Evolutionary conservation across 305 asterid genomes (phyloP).

Genomic region (Rubia balearica): DNA sequence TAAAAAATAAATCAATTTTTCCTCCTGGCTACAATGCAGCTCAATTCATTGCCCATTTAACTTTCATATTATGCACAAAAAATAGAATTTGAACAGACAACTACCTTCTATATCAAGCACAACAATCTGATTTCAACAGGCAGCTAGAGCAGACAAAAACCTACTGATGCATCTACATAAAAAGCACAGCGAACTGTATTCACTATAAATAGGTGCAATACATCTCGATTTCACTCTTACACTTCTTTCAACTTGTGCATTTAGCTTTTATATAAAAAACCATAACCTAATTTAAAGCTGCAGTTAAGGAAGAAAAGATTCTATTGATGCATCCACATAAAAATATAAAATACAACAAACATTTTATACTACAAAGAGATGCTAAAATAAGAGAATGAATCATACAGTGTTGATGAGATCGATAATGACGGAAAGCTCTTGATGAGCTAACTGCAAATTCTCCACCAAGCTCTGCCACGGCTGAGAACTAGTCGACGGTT

Average conservation of each 20-base stretch:
- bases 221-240: not conserved
- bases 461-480: conserved; percentile 87
- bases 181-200: not conserved
- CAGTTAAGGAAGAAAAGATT: not conserved
- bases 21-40: no score
- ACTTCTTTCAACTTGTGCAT: not conserved
- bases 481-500: conserved; percentile 25
- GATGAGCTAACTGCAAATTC: conserved; percentile 84
- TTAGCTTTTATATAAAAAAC: not conserved
- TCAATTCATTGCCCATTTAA: not conserved
- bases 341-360: not conserved
- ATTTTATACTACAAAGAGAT: not conserved
- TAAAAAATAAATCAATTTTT: no score
- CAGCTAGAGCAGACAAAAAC: not conserved
- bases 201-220: not conserved
- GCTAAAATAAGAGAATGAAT: not conserved
- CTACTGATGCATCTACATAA: not conserved
- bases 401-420: conserved; percentile 85
- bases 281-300: not conserved
- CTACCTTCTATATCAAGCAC: not conserved
- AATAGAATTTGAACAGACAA: not conserved
- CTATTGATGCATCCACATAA: not conserved
- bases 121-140: not conserved
- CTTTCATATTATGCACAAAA: not conserved
- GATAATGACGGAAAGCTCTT: conserved; percentile 88